Evolutionary conservation across 116 monocot species (phyloP).

Genomic region (Cymodocea nodosa): DNA sequence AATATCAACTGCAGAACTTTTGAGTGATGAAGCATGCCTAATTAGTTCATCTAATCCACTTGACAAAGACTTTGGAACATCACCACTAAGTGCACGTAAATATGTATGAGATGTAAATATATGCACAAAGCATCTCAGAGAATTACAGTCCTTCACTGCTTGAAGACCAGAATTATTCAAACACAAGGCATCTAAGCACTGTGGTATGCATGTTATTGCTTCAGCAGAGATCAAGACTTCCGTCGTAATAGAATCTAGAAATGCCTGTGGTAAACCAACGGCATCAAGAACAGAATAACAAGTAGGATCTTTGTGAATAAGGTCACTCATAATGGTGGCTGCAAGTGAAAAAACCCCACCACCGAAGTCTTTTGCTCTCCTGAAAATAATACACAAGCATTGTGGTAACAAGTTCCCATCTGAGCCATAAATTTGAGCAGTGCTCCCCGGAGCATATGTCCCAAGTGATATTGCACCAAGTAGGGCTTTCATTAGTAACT

Average conservation of each 20-base stretch:
- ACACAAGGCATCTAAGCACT: constrained; percentile 69
- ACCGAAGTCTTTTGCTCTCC: constrained; percentile 66
- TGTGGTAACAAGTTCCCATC: constrained; percentile 51
- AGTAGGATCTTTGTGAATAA: constrained; percentile 87
- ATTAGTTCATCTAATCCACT: constrained; percentile 66
- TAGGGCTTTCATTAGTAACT: constrained; percentile 49
- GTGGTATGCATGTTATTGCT: constrained; percentile 62
- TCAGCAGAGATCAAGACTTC: constrained; percentile 53
- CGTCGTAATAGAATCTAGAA: constrained; percentile 52
- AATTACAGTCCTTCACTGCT: constrained; percentile 47
- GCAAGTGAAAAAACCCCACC: constrained; percentile 81
- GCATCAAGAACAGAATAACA: constrained; percentile 62
- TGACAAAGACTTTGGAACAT: constrained; percentile 41
- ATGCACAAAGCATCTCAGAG: constrained; percentile 68
- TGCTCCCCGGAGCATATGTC: constrained; percentile 60
- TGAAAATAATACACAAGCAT: constrained; percentile 53
- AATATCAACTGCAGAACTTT: constrained; percentile 56
- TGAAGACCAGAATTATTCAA: constrained; percentile 60
- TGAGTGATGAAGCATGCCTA: constrained; percentile 56
- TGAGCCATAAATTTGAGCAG: constrained; percentile 45
- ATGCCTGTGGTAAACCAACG: constrained; percentile 51
- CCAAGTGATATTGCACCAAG: constrained; percentile 68
- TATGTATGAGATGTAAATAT: constrained; percentile 65
- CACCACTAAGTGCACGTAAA: constrained; percentile 43
- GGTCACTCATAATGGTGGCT: constrained; percentile 71